phyloP scores from a whole-genome alignment of 495 filamentous ascomycete species.

The Neurospora pannonica region DNA sequence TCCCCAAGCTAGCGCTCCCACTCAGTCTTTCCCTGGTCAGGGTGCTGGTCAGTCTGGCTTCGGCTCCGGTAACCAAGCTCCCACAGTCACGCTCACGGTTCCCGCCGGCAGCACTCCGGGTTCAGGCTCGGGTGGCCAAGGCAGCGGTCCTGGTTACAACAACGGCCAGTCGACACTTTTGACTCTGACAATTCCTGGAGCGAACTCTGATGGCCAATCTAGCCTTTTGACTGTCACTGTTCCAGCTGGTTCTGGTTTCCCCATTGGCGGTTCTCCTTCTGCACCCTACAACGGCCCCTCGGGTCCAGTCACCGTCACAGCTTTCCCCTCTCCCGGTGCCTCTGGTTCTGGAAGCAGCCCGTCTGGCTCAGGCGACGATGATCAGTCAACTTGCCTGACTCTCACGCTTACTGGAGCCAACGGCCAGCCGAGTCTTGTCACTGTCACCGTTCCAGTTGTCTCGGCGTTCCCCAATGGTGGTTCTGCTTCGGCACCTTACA shows the following conservation, averaged over 20 bases:
- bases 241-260: background rate
- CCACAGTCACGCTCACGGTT: background rate
- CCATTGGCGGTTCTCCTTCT: background rate
- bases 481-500: background rate
- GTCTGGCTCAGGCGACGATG: background rate
- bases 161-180: background rate
- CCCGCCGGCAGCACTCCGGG: background rate
- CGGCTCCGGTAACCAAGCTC: background rate
- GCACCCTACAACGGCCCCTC: background rate
- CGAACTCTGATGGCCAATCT: background rate
- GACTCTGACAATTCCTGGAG: background rate
- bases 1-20: background rate
- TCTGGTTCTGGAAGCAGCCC: background rate
- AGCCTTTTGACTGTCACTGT: slow-evolving; percentile 1
- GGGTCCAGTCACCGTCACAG: background rate
- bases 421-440: background rate
- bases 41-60: background rate
- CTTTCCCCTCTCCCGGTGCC: background rate
- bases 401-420: background rate
- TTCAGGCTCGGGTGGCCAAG: background rate
- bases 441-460: background rate
- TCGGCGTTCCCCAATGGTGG: background rate
- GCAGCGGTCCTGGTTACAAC: background rate
- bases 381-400: background rate
- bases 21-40: background rate